These are phyloP conservation scores for Chaetomium strumarium DNA, from an alignment of 2,329 filamentous ascomycete species.

Conservation along the genomic window DNA sequence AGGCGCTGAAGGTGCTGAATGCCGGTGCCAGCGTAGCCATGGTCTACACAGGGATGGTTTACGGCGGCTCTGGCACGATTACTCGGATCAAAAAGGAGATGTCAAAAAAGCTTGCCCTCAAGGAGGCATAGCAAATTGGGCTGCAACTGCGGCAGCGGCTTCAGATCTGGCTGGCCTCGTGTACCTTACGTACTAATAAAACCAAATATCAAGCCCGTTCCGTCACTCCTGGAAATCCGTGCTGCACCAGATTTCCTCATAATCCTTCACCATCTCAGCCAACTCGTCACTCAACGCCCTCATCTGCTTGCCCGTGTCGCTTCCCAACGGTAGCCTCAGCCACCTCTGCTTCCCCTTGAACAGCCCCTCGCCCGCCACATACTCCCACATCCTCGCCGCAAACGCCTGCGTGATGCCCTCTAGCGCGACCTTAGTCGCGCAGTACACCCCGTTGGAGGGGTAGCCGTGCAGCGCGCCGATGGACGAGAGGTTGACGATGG, in stretches of 20 bases:
- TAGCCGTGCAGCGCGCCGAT: constrained; percentile 37
- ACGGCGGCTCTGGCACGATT: constrained; percentile 58
- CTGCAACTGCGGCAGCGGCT: too few species aligned
- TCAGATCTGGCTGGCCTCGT: too few species aligned
- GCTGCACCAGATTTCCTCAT: constrained; percentile 14
- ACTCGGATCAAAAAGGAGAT: constrained; percentile 62
- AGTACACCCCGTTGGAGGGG: constrained; percentile 39
- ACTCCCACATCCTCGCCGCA: constrained; percentile 34
- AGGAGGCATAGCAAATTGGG: not conserved
- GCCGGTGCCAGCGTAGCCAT: constrained; percentile 88
- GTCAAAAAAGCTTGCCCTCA: constrained; percentile 32
- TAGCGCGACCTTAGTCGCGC: constrained; percentile 40
- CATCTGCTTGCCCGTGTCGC: constrained; percentile 29
- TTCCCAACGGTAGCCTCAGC: constrained; percentile 32
- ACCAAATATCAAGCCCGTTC: too few species aligned
- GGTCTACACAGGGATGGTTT: constrained; percentile 74
- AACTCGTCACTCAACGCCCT: constrained; percentile 24
- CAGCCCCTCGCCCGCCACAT: constrained; percentile 29
- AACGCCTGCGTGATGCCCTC: constrained; percentile 39
- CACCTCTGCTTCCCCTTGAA: constrained; percentile 27
- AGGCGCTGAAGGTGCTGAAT: constrained; percentile 76
- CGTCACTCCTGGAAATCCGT: constrained; percentile 15
- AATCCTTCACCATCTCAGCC: constrained; percentile 6
- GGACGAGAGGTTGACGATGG: constrained; percentile 42
- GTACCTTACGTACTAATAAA: too few species aligned